These are phyloP conservation scores for Sodiomyces alkalinus DNA, from an alignment of 2,329 filamentous ascomycete species.

Conservation along the genomic window DNA sequence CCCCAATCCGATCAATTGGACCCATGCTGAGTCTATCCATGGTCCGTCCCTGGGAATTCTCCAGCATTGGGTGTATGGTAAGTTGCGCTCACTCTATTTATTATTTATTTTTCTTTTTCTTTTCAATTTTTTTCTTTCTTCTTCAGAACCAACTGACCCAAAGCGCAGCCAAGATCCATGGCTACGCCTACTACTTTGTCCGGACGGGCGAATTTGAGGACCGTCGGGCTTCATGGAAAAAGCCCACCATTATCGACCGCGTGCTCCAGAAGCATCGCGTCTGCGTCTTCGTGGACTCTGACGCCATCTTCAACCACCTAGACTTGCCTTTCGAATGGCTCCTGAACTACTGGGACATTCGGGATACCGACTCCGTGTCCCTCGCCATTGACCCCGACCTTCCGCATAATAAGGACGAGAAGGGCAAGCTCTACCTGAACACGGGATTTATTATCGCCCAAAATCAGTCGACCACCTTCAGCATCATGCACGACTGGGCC, in stretches of 20 bases:
- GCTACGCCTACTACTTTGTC: slow-evolving; percentile 30
- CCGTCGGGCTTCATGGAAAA: slow-evolving; percentile 29
- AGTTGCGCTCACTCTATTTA: slow-evolving; percentile 2
- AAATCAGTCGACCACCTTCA: neutral
- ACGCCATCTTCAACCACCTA: slow-evolving; percentile 26
- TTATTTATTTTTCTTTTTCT: neutral
- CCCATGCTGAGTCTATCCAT: slow-evolving; percentile 15
- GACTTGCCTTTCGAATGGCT: slow-evolving; percentile 30
- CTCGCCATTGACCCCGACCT: slow-evolving; percentile 22
- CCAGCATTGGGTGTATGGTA: slow-evolving; percentile 29
- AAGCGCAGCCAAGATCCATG: slow-evolving; percentile 24
- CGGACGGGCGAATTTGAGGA: slow-evolving; percentile 21
- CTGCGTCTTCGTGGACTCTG: slow-evolving; percentile 28
- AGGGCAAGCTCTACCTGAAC: slow-evolving; percentile 21
- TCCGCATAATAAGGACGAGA: slow-evolving; percentile 22
- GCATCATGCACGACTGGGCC: slow-evolving; percentile 2
- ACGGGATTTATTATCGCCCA: slow-evolving; percentile 3
- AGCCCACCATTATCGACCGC: slow-evolving; percentile 24
- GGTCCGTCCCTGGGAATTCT: slow-evolving; percentile 24
- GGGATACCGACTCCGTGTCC: slow-evolving; percentile 23
- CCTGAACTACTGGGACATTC: slow-evolving; percentile 29
- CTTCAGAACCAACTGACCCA: neutral
- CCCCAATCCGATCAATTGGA: slow-evolving; percentile 19
- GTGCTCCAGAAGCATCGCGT: slow-evolving; percentile 25
- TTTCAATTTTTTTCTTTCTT: neutral